Base-by-base conservation (phyloP, 805 yeast genomes). In the Debaryomyces tyrocola region DNA sequence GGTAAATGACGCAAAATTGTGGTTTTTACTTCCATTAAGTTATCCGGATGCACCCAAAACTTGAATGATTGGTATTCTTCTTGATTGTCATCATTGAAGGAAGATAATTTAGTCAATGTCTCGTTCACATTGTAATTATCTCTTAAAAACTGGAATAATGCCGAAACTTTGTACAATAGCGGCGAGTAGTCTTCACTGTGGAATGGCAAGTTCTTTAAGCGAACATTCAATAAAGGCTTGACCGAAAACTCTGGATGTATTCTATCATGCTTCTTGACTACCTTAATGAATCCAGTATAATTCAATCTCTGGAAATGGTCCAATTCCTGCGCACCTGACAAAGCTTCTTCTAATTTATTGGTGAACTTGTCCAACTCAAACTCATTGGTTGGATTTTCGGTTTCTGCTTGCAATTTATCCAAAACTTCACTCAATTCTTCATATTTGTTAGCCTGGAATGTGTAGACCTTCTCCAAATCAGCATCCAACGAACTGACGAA, bases 11-110 rank as follows among this genome's bases (percentile, higher is more conserved):
- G 85, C 62, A 92, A 79, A 54, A 92, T 88, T 49, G 90, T 83
- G n/a, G 98, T 90, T 72, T 92, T 92, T 46, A 91, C 96, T 70
- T 92, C 98, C 97, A 92, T 91, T 63, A 94, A 66, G 47, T 64
- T 63, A 38, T 94, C 99, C n/a, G 92, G 91, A 64, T 92, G 98
- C 37, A 94, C 79, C 99, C 99, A 92, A 67, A 92, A 92, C 69
- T 88, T 90, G 67, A 85, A 83, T 12, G 89, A 84, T 52, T 74
- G 84, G 73, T 57, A 83, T 62, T 73, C 72, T n/a, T 52, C 56
- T 43, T 54, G 56, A 20, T 65, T 57, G 8, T 63, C 67, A 44
- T 72, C 76, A 46, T 67, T 72, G 68, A 74, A 62, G 66, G 74
- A 69, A n/a, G 80, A 74, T 45, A 80, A 60, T 54, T 74, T 77